Evolutionary conservation across 2,329 filamentous ascomycete genomes (phyloP).

Genomic region (Claviceps capensis): DNA sequence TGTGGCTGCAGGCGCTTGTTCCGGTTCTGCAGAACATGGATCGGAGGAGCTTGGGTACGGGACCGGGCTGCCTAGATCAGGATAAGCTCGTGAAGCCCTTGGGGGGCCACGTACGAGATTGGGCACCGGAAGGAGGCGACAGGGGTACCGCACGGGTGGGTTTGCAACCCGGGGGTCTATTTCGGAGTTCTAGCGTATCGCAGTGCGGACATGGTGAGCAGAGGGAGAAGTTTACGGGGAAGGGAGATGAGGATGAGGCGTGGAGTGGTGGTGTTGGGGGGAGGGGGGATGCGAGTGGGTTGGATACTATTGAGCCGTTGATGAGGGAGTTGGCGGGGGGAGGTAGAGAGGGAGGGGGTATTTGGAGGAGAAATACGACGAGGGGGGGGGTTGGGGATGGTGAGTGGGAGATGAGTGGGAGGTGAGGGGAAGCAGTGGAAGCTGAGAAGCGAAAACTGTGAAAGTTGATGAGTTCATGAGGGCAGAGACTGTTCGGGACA

Average conservation of each 20-base stretch:
- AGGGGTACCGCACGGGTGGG: conserved; percentile 1
- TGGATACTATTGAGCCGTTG: conserved; percentile 29
- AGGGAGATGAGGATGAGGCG: conserved; percentile 8
- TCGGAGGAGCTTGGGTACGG: conserved; percentile 18
- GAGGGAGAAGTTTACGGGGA: no score
- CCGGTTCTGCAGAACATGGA: conserved; percentile 32
- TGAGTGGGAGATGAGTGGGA: neutral
- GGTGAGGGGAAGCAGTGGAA: neutral
- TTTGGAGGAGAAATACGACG: conserved; percentile 27
- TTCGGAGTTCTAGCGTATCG: conserved; percentile 14
- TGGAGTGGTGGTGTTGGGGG: conserved; percentile 17
- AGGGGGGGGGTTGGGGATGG: conserved; percentile 5
- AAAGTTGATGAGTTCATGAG: no score
- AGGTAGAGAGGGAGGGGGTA: conserved; percentile 4
- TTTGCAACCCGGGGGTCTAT: conserved; percentile 5
- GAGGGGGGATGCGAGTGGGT: neutral
- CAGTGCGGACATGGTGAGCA: conserved; percentile 10
- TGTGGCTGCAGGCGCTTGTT: conserved; percentile 29
- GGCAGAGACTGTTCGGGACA: no score
- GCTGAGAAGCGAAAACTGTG: no score
- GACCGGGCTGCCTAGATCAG: conserved; percentile 3
- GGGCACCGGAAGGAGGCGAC: conserved; percentile 21
- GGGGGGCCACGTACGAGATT: conserved; percentile 12
- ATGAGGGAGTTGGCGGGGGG: conserved; percentile 28
- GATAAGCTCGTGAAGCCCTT: neutral